Base-by-base conservation (phyloP, 2,329 filamentous ascomycete genomes). In the Trichophyton mentagrophytes region DNA sequence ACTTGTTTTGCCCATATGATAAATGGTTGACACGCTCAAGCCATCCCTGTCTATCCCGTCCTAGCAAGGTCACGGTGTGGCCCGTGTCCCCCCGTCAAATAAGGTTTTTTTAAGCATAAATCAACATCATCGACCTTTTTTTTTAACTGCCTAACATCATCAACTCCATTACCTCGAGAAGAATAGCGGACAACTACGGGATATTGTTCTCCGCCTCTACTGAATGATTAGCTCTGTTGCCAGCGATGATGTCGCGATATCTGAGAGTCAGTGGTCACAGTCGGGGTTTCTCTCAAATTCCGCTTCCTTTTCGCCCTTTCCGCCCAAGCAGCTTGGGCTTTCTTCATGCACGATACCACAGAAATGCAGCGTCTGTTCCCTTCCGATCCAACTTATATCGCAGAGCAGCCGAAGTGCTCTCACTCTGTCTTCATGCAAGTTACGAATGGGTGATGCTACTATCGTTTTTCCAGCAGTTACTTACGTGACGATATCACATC, bases 21-120 rank as follows among this genome's bases (percentile, higher is more conserved):
- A 9, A 55, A 55, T n/a, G n/a, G 3, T 17, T 17, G 51, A 17
- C 15, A 9, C 17, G n/a, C 20, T 30, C 27, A n/a, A 53, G 22
- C 22, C 22, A 27, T 15, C 27, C 46, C 8, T 38, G 27, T 7
- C 27, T 38, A 38, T 9, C 8, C 33, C 2, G 1, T 20, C 9
- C 46, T 2, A 9, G 22, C 5, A 53, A 25, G 49, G 20, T 33
- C 51, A 20, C 7, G 3, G 4, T 25, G 22, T 25, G 46, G 46
- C 20, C 46, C 30, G 51, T 55, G 51, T 36, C 27, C 25, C 27
- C 25, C 8, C 15, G 7, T 17, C 51, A 15, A 55, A 8, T 55
- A 33, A 53, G 17, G 13, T 20, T 55, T 53, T 55, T 53, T 55
- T 55, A 55, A 55, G 51, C 51, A 55, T 55, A 55, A 55, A 36